Base-by-base conservation (phyloP, 1,284 basidiomycete genomes). In the Ustilago shanxiensis region DNA sequence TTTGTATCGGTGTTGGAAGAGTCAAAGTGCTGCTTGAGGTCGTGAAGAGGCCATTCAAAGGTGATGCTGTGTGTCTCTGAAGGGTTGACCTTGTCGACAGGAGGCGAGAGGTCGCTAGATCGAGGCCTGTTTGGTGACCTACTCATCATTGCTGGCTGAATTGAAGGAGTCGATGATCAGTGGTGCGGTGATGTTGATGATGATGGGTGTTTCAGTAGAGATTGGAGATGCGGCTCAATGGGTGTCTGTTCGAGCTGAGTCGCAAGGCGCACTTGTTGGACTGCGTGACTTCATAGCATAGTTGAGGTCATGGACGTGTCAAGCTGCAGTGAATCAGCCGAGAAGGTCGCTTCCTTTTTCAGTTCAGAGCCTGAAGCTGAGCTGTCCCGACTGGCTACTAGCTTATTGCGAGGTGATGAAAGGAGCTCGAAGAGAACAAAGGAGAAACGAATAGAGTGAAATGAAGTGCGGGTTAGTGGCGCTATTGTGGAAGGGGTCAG, bases 11-110 rank as follows among this genome's bases (percentile, higher is more conserved):
- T 77, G 59, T 82, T 83, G 18, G 85, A 84, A 14, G 79, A 77
- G 47, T 87, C 86, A 55, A 87, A 87, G 20, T 87, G 71, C 31
- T 80, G 60, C 56, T 82, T 83, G 22, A 87, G 80, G 52, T 86
- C 83, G 49, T 73, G 70, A 11, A 87, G 72, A 20, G 81, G 81
- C 81, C 77, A 79, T 53, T 79, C 77, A 52, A 79, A 79, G 35
- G 72, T 66, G 67, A 77, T 77, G 74, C 69, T 77, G 66, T 59
- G 66, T 0, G 74, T 77, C 51, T 77, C 74, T 31, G 70, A 66
- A 3, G 74, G 58, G 18, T 71, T 70, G 61, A 55, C 44, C 57
- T 76, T 76, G 67, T 68, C 71, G 58, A 65, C 56, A 2, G 61
- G 57, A 11, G 54, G 29, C 18, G 71, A 31, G 5, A 68, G 37